phyloP scores from a whole-genome alignment of 805 yeast genomes.

The Ogataea sp. region DNA sequence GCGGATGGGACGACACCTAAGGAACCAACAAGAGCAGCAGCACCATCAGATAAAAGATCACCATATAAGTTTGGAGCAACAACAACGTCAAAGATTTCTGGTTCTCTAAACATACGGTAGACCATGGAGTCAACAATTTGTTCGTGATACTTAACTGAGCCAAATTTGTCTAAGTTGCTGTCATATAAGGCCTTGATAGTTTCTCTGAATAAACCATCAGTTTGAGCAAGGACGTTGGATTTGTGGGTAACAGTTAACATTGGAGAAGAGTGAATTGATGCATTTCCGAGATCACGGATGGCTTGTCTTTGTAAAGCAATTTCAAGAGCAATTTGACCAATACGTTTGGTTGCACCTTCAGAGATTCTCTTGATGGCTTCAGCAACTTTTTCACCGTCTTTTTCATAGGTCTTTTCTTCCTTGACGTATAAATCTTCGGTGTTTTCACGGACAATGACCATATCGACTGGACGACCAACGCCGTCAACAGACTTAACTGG shows the following conservation, averaged over 20 bases:
- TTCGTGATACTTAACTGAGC: slow-evolving; percentile 66
- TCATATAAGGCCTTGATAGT: slow-evolving; percentile 56
- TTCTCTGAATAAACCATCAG: slow-evolving; percentile 96
- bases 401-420: slow-evolving; percentile 72
- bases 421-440: slow-evolving; percentile 96
- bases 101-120: slow-evolving; percentile 97
- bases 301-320: slow-evolving; percentile 88
- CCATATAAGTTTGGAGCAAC: slow-evolving; percentile 99
- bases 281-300: slow-evolving; percentile 56
- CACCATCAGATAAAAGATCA: slow-evolving; percentile 94
- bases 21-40: slow-evolving; percentile 96
- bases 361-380: slow-evolving; percentile 97
- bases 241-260: slow-evolving; percentile 91
- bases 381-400: slow-evolving; percentile 84
- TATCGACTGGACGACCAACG: slow-evolving; percentile 82
- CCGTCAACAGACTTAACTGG: slow-evolving; percentile 93
- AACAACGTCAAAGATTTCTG: slow-evolving; percentile 93
- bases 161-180: slow-evolving; percentile 49
- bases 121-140: slow-evolving; percentile 99
- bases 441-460: slow-evolving; percentile 97
- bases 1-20: slow-evolving; percentile 98
- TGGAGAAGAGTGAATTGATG: slow-evolving; percentile 46
- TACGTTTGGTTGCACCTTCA: slow-evolving; percentile 76
- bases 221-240: slow-evolving; percentile 85
- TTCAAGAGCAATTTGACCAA: slow-evolving; percentile 86